Evolutionary conservation across 352 stramenopile genomes (phyloP), one percentile per base, ranked within the genome.

Genomic region (Halophytophthora polymorphica): DNA sequence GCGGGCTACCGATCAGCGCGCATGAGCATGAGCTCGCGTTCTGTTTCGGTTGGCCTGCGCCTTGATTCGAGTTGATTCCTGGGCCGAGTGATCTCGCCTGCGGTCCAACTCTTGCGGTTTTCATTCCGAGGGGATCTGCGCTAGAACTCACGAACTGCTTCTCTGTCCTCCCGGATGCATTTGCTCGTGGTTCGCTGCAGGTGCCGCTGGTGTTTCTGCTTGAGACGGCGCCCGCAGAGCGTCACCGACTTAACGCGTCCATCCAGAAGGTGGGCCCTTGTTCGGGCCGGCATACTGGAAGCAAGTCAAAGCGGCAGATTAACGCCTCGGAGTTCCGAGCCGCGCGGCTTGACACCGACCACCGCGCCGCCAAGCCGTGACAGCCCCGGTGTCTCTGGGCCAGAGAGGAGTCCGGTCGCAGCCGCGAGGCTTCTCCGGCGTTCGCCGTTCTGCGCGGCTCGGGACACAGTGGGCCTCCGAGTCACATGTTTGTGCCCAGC

Each of bases 171-270:
- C 2, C 47, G 37, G 17, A 6, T 50, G 25, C 3, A 18, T 29
- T 41, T 46, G 15, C 29, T 18, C 38, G 13, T 31, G 25, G 7
- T 25, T 25, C 18, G 3, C 19, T 6, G 14, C 29, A 66, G 53
- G 51, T 61, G n/a, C 44, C 56, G 17, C 15, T 62, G 28, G n/a
- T 62, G 29, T 58, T 66, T 43, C 19, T 66, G n/a, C 39, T 66
- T 14, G 18, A 25, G 8, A 61, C 28, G 6, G 25, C 41, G 12
- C 51, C 11, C 5, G 37, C n/a, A 5, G 58, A 66, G 2, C 47
- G 61, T 15, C 34, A 58, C 1, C 52, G 45, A 38, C 2, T 66
- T 29, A 62, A 66, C 47, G 61, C 58, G 17, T 58, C 58, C 1
- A 25, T 62, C 21, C 58, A 62, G 54, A 61, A 66, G 46, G 58